Evolutionary conservation across 768 basidiomycete species (phyloP), one percentile per base, ranked within the genome.

Genomic region (Ramaria rubella): DNA sequence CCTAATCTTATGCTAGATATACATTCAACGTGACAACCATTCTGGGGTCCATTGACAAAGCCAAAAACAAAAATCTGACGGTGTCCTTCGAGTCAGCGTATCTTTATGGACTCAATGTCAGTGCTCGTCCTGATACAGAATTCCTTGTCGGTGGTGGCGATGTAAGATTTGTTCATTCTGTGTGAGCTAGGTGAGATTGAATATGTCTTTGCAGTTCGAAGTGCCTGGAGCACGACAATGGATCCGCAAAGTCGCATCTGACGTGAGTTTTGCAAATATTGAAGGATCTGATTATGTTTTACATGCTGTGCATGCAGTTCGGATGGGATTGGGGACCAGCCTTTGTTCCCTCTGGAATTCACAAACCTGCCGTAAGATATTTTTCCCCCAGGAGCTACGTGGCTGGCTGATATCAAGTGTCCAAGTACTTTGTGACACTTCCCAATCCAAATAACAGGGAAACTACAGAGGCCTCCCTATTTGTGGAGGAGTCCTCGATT

Each of bases 261-360:
- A 83, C 45, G 53, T 55, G 31, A 14, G 53, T 45, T 9, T 42
- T 24, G 19, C 21, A 24, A 45, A 17, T 8, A 36, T 4, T 27
- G 21, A 11, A 9, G 9, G 23, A 44, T 44, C 27, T 5, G n/a
- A n/a, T 14, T 29, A 43, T 17, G 17, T 45, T 55, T 27, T 15
- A 5, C 27, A n/a, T n/a, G n/a, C n/a, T n/a, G n/a, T n/a, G n/a
- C n/a, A n/a, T n/a, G n/a, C 8, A 55, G 62, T 83, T 81, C 58
- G 81, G 82, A 1, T 83, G 81, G 80, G 81, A 83, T 65, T 82
- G 80, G 81, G 79, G 77, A 17, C 81, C 80, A 36, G 81, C 80
- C 0, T 82, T 82, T 59, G 73, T 81, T 1, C 81, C 82, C 0
- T 72, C 71, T 45, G 81, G 81, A 1, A 73, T 82, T 26, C 74